These are phyloP conservation scores for Fusarium stilboides DNA, from an alignment of 2,329 filamentous ascomycete species.

Conservation along the genomic window DNA sequence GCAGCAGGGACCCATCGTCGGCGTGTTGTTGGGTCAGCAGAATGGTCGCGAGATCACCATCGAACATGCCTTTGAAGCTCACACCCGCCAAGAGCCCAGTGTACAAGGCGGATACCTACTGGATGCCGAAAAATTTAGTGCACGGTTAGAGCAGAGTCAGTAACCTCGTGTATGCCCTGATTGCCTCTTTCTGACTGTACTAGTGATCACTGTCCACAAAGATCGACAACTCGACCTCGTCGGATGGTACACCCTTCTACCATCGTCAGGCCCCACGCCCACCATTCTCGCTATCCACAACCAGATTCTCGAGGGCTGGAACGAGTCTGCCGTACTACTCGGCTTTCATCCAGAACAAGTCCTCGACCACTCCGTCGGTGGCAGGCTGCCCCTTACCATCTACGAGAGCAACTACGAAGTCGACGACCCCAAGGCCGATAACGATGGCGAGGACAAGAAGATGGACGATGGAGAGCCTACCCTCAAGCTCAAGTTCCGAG, in stretches of 20 bases:
- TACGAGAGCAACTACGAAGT: constrained; percentile 88
- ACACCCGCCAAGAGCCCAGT: constrained; percentile 62
- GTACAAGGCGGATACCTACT: constrained; percentile 73
- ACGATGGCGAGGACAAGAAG: constrained; percentile 76
- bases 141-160: constrained; percentile 88
- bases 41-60: constrained; percentile 92
- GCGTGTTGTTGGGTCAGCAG: constrained; percentile 91
- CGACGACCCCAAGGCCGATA: constrained; percentile 66
- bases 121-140: constrained; percentile 79
- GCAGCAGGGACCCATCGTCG: constrained; percentile 82
- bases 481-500: constrained; percentile 81
- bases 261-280: constrained; percentile 78
- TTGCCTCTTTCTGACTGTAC: constrained; percentile 6
- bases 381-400: constrained; percentile 89
- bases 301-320: constrained; percentile 81
- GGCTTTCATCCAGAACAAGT: constrained; percentile 83
- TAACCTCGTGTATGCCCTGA: not conserved
- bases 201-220: constrained; percentile 92
- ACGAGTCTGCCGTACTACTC: constrained; percentile 89
- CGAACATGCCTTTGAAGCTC: constrained; percentile 92
- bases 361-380: constrained; percentile 71
- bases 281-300: constrained; percentile 82
- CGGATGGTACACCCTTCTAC: constrained; percentile 90
- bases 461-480: constrained; percentile 76
- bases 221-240: constrained; percentile 86